These are phyloP conservation scores for Ogataea chonburiensis DNA, from an alignment of 805 yeast species.

Conservation along the genomic window DNA sequence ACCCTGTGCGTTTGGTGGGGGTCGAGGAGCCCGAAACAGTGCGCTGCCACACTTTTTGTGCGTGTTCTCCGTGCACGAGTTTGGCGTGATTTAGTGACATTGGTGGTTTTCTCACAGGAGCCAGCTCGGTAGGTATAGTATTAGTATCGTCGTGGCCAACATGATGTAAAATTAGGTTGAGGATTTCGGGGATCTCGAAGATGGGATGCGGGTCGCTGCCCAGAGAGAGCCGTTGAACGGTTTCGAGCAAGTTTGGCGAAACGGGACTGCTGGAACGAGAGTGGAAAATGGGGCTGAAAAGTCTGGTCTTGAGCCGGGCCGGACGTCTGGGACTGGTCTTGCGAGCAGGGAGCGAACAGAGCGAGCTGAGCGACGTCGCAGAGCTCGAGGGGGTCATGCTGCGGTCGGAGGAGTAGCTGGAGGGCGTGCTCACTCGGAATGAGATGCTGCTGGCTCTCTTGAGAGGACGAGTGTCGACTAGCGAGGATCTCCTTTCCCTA, in stretches of 20 bases:
- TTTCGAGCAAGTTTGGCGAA: constrained; percentile 7
- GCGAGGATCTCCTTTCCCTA: constrained; percentile 8
- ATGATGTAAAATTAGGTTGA: constrained; percentile 54
- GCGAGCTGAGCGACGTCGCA: constrained; percentile 12
- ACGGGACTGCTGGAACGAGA: constrained; percentile 26
- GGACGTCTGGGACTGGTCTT: constrained; percentile 12
- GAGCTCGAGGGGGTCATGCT: constrained; percentile 1
- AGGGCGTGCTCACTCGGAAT: constrained; percentile 23
- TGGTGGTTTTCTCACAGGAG: constrained; percentile 66
- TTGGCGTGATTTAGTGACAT: constrained; percentile 66
- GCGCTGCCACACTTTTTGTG: constrained; percentile 43
- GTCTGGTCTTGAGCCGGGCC: constrained; percentile 13
- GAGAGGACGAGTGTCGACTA: constrained; percentile 26
- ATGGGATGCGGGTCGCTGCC: constrained; percentile 37
- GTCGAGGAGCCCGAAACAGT: constrained; percentile 20
- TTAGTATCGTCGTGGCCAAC: constrained; percentile 52
- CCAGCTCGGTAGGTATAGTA: constrained; percentile 57
- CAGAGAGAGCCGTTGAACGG: constrained; percentile 7
- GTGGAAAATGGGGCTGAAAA: constrained; percentile 28
- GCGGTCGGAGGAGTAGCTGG: constrained; percentile 5
- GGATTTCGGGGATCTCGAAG: constrained; percentile 75
- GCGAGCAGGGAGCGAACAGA: constrained; percentile 17
- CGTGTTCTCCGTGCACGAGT: constrained; percentile 46
- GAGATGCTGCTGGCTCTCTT: constrained; percentile 32
- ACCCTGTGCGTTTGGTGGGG: constrained; percentile 3